Evolutionary conservation across 2,329 filamentous ascomycete genomes (phyloP).

Genomic region (Colletotrichum horii): DNA sequence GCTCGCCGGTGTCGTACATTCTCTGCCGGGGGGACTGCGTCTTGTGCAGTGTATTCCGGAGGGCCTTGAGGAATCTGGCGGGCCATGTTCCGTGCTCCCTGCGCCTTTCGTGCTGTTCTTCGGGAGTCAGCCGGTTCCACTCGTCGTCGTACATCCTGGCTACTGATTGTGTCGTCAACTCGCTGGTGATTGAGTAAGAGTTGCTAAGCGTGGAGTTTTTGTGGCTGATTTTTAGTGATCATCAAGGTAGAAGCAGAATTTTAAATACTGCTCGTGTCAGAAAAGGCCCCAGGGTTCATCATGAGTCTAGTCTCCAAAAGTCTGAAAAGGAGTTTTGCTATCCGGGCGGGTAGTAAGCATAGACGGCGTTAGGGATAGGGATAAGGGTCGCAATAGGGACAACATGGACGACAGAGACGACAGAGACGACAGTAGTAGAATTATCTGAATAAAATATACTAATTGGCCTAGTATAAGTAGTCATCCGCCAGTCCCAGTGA

Average conservation of each 20-base stretch:
- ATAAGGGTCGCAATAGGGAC: no score
- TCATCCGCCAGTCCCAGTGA: no score
- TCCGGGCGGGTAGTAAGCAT: no score
- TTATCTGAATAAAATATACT: no score
- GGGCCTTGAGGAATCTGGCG: background rate
- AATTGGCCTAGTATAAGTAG: no score
- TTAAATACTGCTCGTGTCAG: accelerated
- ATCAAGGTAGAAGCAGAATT: background rate
- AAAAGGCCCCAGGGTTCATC: background rate
- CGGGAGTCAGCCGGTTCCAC: background rate
- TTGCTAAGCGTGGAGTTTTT: no score
- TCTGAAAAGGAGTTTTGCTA: no score
- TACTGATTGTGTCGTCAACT: background rate
- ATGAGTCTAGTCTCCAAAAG: background rate
- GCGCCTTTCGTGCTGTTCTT: background rate
- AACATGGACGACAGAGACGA: no score
- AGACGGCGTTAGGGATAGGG: no score
- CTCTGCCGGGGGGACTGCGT: background rate
- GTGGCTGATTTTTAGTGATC: no score
- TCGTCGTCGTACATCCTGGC: background rate
- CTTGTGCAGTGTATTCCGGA: background rate
- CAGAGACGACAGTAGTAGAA: no score
- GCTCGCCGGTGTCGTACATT: background rate
- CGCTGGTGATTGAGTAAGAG: background rate
- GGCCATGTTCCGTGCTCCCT: background rate